Percentiles rank a stretch among this genome's conserved stretches.
phyloP scores from a whole-genome alignment of 176 grass and related monocot species.

The Oryza meyeriana region DNA sequence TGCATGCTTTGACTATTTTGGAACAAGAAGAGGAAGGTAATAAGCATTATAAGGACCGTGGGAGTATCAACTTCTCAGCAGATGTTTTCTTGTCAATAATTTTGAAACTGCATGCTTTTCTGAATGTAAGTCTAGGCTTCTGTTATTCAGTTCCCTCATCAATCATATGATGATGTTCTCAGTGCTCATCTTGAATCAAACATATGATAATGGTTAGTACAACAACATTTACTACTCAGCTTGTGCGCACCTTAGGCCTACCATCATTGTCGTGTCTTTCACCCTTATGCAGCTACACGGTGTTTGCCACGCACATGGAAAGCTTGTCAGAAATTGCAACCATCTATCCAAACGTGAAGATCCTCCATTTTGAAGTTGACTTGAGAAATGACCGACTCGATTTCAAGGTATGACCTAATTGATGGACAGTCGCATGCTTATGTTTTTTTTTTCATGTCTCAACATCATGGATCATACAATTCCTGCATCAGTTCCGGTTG shows the following conservation, averaged over 20 bases:
- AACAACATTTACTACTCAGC: neutral
- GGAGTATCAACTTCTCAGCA: neutral
- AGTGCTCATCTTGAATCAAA: constrained; percentile 6
- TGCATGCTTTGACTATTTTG: neutral
- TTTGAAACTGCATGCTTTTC: neutral
- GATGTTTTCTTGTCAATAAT: neutral
- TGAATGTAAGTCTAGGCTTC: neutral
- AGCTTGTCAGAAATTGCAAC: constrained; percentile 84
- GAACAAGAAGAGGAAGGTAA: neutral
- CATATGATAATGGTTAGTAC: neutral
- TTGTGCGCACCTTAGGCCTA: neutral
- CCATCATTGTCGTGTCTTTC: neutral
- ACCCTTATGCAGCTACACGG: constrained; percentile 61
- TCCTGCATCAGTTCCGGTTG: constrained; percentile 52
- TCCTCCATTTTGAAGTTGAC: constrained; percentile 90
- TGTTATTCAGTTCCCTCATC: neutral
- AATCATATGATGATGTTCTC: neutral
- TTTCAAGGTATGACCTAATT: constrained; percentile 65
- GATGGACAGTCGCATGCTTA: neutral
- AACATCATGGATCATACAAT: neutral
- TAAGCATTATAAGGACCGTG: neutral
- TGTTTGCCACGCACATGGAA: constrained; percentile 98
- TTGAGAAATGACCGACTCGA: constrained; percentile 78
- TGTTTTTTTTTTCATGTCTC: constrained; percentile 19
- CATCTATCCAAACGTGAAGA: constrained; percentile 94